A percentile compares a stretch with the other conserved stretches of the same genome.
These are phyloP conservation scores for Cucurbitaria berberidis DNA, from an alignment of 2,329 filamentous ascomycete genomes.

Conservation along the genomic window DNA sequence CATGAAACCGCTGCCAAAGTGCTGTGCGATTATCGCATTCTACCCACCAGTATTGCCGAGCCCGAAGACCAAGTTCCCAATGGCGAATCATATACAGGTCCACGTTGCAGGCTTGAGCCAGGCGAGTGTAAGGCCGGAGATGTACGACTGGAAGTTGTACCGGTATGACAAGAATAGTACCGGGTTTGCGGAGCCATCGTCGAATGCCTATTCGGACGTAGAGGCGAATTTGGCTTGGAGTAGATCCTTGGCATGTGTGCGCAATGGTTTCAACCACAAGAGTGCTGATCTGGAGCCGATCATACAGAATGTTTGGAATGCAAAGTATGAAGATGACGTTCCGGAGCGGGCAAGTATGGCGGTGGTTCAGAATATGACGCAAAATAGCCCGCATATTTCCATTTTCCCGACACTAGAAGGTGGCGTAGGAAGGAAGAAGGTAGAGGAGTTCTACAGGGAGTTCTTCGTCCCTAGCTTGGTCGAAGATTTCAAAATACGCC, in stretches of 20 bases:
- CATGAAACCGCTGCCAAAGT: constrained; percentile 50
- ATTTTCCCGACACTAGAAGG: constrained; percentile 54
- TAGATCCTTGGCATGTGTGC: constrained; percentile 48
- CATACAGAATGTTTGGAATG: constrained; percentile 42
- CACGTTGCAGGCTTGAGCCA: constrained; percentile 51
- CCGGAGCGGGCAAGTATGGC: constrained; percentile 40
- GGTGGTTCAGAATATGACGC: constrained; percentile 40
- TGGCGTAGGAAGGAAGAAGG: constrained; percentile 50
- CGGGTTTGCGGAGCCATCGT: constrained; percentile 53
- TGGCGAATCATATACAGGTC: constrained; percentile 45
- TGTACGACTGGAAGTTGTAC: constrained; percentile 49
- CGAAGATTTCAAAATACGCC: constrained; percentile 58
- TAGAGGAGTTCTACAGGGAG: constrained; percentile 61
- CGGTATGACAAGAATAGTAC: constrained; percentile 46
- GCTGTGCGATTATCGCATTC: constrained; percentile 51
- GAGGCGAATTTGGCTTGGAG: constrained; percentile 52
- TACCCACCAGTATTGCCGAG: constrained; percentile 50
- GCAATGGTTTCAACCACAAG: constrained; percentile 46
- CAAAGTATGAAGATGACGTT: constrained; percentile 42
- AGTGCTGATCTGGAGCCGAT: constrained; percentile 44
- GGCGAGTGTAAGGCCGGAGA: constrained; percentile 31
- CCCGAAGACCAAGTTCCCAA: constrained; percentile 48
- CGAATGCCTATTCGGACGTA: constrained; percentile 49
- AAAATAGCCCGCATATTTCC: constrained; percentile 43
- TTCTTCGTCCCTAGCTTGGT: constrained; percentile 63